A percentile compares a stretch with the other conserved stretches of the same genome.
phyloP scores from a whole-genome alignment of 1,284 basidiomycete species.

The Farysia itapuensis region DNA sequence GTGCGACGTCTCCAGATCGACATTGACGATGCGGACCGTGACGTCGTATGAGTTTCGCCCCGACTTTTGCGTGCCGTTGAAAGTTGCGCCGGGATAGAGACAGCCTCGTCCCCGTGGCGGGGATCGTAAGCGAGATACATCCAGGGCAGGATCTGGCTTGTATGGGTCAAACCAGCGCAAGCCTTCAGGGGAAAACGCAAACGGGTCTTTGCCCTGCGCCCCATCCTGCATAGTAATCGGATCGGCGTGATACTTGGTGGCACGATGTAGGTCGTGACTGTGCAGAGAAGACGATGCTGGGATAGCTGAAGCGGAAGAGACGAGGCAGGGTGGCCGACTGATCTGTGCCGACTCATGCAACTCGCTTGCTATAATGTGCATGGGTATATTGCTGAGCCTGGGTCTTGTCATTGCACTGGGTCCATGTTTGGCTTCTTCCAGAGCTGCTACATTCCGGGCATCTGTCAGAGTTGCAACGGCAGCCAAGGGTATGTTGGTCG shows the following conservation, averaged over 20 bases:
- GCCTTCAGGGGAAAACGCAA: not conserved
- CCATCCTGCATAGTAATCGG: constrained; percentile 2
- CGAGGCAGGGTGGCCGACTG: constrained; percentile 8
- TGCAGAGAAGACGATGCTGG: constrained; percentile 13
- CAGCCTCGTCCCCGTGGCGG: constrained; percentile 39
- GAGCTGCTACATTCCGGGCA: not conserved
- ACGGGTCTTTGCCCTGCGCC: not conserved
- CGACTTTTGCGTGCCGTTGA: constrained; percentile 52
- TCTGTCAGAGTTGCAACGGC: constrained; percentile 1
- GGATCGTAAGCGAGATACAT: constrained; percentile 27
- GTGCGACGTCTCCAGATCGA: constrained; percentile 50
- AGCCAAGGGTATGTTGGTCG: constrained; percentile 27
- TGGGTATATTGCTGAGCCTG: constrained; percentile 23
- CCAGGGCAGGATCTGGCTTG: constrained; percentile 40
- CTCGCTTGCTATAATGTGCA: constrained; percentile 17
- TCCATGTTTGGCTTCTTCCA: constrained; percentile 30
- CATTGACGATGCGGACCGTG: constrained; percentile 51
- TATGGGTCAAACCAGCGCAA: constrained; percentile 38
- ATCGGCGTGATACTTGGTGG: constrained; percentile 16
- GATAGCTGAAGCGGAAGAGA: constrained; percentile 1
- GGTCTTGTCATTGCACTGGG: constrained; percentile 36
- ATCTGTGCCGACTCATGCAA: constrained; percentile 16
- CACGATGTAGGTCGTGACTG: constrained; percentile 9
- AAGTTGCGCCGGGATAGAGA: constrained; percentile 51
- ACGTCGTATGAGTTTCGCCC: constrained; percentile 55